Evolutionary conservation across 2,329 filamentous ascomycete genomes (phyloP), one percentile per base, ranked within the genome.

Genomic region (Aspergillus fumigatus): DNA sequence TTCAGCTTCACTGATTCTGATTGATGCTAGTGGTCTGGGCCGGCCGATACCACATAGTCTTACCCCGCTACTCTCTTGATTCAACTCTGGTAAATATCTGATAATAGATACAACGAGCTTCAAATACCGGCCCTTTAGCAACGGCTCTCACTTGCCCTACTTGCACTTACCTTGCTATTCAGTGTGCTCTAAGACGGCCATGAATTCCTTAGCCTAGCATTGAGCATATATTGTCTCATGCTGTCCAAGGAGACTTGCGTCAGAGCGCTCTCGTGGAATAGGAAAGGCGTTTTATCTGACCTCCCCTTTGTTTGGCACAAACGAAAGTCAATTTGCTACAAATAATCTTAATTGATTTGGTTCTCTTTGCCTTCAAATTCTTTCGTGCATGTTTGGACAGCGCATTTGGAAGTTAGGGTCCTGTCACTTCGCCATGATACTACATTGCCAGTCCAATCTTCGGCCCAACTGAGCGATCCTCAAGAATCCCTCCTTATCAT

Each of bases 391-490:
- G 38, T 40, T 41, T 50, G 27, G 23, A 48, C 11, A 9, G 38
- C 26, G 48, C 26, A 23, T 27, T 35, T 32, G 19, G 47, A 38
- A 7, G 26, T 19, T n/a, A n/a, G 8, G 47, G 19, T 41, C 40
- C 27, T n/a, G 21, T 50, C 48, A 21, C 11, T 43, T 19, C 51
- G 53, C 40, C 55, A 56, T 51, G 59, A 56, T 51, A 54, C 40
- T 21, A 14, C 21, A 19, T 26, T 54, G 49, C 50, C 49, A 21
- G 49, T 45, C 49, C 52, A 48, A 26, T 45, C 48, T 26, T 52
- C 53, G 56, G 11, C 26, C 32, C 51, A 14, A 32, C 35, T 52
- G 7, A 40, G 21, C 26, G 41, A 52, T 41, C 32, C 40, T 35
- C 21, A 32, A 54, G 14, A 48, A 53, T 48, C 23, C 38, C 32